Conservation (phyloP, 1,139 yeast genomes). For the Lodderomyces oxycetoniae region DNA sequence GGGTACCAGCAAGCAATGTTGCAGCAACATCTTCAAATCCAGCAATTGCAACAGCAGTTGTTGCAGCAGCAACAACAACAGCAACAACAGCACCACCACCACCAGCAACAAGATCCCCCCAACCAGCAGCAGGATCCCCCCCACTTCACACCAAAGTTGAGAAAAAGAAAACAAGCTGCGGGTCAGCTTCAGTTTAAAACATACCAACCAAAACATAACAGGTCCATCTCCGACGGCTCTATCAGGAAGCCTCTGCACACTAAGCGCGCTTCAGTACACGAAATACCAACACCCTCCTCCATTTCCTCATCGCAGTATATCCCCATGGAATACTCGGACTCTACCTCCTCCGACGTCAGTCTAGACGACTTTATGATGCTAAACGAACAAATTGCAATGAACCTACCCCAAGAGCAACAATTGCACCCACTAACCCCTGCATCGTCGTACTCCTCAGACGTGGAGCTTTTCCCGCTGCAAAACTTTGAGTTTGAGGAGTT, state of each 20-base stretch:
- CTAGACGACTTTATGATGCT: slow-evolving; percentile 33
- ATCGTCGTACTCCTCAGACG: slow-evolving; percentile 21
- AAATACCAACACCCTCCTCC: slow-evolving; percentile 4
- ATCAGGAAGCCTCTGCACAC: slow-evolving; percentile 23
- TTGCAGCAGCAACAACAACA: slow-evolving; percentile 11
- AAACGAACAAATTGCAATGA: slow-evolving; percentile 24
- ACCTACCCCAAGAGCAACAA: slow-evolving; percentile 8
- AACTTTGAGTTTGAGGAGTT: too few relatives aligned
- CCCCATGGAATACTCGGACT: slow-evolving; percentile 12
- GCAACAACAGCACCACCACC: slow-evolving; percentile 4
- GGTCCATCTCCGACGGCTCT: slow-evolving; percentile 14
- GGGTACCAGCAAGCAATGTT: slow-evolving; percentile 24
- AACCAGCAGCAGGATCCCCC: slow-evolving; percentile 3
- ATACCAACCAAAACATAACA: slow-evolving; percentile 19
- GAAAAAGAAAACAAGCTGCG: slow-evolving; percentile 16
- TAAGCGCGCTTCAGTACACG: slow-evolving; percentile 5
- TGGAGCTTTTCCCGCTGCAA: too few relatives aligned
- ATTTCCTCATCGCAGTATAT: slow-evolving; percentile 1
- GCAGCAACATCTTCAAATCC: slow-evolving; percentile 24
- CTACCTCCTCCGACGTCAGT: slow-evolving; percentile 14
- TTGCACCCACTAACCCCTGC: slow-evolving; percentile 18
- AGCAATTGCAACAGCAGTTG: slow-evolving; percentile 23
- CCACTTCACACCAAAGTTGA: slow-evolving; percentile 1
- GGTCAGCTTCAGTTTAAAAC: slow-evolving; percentile 36
- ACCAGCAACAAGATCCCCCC: too few relatives aligned